These are phyloP conservation scores for Erucastrum elatum DNA, from an alignment of 345 rosid genomes.

Conservation along the genomic window DNA sequence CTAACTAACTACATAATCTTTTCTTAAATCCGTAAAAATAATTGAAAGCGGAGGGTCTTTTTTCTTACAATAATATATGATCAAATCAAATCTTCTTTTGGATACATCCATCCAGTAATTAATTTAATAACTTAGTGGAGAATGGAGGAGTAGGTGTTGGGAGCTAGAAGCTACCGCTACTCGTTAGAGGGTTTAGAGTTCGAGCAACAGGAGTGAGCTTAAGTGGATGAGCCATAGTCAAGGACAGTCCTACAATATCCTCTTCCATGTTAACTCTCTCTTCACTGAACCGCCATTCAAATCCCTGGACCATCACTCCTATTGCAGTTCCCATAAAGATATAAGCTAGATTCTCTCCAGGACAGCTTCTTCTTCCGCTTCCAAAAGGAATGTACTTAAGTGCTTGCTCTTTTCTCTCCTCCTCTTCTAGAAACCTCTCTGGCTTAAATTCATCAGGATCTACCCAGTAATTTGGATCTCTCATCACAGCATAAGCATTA, in stretches of 20 bases:
- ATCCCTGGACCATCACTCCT: not conserved
- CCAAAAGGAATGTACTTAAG: not conserved
- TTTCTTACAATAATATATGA: not conserved
- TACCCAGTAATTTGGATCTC: conserved; percentile 33
- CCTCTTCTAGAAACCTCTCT: conserved; percentile 15
- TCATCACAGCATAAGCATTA: conserved; percentile 52
- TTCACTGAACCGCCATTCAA: not conserved
- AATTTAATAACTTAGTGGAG: not conserved
- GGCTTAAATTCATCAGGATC: not conserved
- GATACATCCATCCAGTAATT: not conserved
- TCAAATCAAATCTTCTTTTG: not conserved
- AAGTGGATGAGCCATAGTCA: not conserved
- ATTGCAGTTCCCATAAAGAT: not conserved
- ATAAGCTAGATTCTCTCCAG: not conserved
- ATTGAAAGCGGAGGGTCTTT: not conserved
- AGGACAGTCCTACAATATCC: not conserved
- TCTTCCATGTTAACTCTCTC: not conserved
- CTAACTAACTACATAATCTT: not conserved
- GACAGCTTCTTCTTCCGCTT: not conserved
- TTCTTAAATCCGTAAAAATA: not conserved
- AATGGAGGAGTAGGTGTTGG: not conserved
- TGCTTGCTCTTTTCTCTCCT: not conserved
- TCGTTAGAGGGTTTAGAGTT: not conserved
- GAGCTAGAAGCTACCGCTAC: not conserved
- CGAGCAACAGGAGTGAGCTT: not conserved